Conservation (phyloP, 2,329 filamentous ascomycete genomes). For the Colletotrichum tamarilloi region DNA sequence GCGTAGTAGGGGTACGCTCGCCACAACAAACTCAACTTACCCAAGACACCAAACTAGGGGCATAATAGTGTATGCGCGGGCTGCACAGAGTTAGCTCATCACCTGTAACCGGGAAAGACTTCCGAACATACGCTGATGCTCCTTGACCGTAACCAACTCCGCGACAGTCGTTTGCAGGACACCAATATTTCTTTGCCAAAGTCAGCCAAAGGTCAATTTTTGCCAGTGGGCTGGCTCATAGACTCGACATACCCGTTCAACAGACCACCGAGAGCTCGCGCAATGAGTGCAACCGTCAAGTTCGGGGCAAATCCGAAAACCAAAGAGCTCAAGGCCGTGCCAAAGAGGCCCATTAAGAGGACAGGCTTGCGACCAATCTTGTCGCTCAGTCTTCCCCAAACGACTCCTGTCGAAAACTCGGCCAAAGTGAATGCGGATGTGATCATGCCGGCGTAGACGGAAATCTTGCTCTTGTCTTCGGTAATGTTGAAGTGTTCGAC, state of each 20-base stretch:
- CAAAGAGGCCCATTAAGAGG: slow-evolving; percentile 86
- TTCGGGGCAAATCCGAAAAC: slow-evolving; percentile 91
- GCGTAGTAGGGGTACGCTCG: not conserved
- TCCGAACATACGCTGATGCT: slow-evolving; percentile 81
- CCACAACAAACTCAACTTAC: slow-evolving; percentile 55
- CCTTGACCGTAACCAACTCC: slow-evolving; percentile 91
- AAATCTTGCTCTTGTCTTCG: slow-evolving; percentile 81
- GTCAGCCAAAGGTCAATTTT: slow-evolving; percentile 38
- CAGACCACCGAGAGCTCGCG: slow-evolving; percentile 88
- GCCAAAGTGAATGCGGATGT: slow-evolving; percentile 96
- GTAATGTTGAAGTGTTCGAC: slow-evolving; percentile 90
- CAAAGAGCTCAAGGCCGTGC: slow-evolving; percentile 92
- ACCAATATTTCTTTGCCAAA: slow-evolving; percentile 79
- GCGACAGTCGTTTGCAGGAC: slow-evolving; percentile 95
- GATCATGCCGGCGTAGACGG: slow-evolving; percentile 94
- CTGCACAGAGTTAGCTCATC: slow-evolving; percentile 55
- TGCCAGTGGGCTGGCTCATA: not conserved
- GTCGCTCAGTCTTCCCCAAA: slow-evolving; percentile 95
- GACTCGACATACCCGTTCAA: slow-evolving; percentile 82
- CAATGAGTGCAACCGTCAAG: slow-evolving; percentile 84
- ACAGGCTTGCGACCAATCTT: slow-evolving; percentile 93
- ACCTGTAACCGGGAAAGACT: slow-evolving; percentile 16
- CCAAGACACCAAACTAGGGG: slow-evolving; percentile 98
- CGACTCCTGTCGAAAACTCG: slow-evolving; percentile 90
- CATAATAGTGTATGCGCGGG: slow-evolving; percentile 96